Evolutionary conservation across 202 grass and related monocot species (phyloP).

Genomic region (Setaria viridis): DNA sequence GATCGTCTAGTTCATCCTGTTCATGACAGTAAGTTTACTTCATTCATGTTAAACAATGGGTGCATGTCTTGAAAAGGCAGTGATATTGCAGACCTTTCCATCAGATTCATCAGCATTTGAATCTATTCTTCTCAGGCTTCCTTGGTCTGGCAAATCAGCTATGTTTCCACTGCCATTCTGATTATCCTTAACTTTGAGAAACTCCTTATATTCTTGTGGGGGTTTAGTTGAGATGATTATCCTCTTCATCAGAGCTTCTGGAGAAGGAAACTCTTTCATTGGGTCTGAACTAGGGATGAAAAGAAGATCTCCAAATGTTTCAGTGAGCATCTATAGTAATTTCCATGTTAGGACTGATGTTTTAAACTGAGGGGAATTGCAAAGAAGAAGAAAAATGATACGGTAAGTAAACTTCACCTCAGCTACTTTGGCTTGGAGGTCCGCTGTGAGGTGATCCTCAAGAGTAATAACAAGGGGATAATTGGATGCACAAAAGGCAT

Average conservation of each 20-base stretch:
- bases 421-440: conserved; percentile 87
- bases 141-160: conserved; percentile 46
- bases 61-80: conserved; percentile 3
- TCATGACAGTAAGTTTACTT: conserved; percentile 31
- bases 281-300: conserved; percentile 59
- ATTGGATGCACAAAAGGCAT: conserved; percentile 65
- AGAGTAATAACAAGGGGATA: conserved; percentile 93
- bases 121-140: conserved; percentile 50
- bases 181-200: conserved; percentile 56
- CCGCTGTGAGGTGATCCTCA: conserved; percentile 83
- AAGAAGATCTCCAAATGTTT: conserved; percentile 83
- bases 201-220: conserved; percentile 79
- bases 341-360: conserved; percentile 41
- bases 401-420: conserved; percentile 50
- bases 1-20: conserved; percentile 63
- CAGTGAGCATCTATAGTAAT: conserved; percentile 64
- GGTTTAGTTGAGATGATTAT: conserved; percentile 94
- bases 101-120: conserved; percentile 61
- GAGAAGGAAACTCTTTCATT: conserved; percentile 79
- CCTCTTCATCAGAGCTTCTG: conserved; percentile 64
- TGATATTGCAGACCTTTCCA: conserved; percentile 61
- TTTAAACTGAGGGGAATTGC: neutral
- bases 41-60: conserved; percentile 24
- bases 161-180: conserved; percentile 30
- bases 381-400: conserved; percentile 13